These are phyloP conservation scores for Suhomyces terraborum DNA, from an alignment of 1,139 yeast species.

Conservation along the genomic window DNA sequence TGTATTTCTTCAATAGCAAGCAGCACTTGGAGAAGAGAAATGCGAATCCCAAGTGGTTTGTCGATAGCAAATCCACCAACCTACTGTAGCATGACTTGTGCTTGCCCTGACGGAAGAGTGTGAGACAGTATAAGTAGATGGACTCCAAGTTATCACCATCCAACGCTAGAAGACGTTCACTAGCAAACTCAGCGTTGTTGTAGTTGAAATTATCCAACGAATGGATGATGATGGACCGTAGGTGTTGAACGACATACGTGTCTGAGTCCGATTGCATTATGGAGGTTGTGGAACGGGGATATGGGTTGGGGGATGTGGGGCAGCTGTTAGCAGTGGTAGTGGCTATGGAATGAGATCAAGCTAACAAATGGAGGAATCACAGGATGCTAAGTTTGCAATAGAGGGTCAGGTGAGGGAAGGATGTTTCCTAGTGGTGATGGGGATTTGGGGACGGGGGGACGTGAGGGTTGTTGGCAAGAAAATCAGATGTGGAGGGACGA, in stretches of 20 bases:
- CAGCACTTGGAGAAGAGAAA: constrained; percentile 71
- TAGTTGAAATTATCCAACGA: constrained; percentile 71
- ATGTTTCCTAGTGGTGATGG: background rate
- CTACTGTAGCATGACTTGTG: constrained; percentile 61
- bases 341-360: background rate
- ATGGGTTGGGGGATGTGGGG: too few species aligned
- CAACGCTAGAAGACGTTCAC: constrained; percentile 69
- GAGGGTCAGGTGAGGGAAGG: too few species aligned
- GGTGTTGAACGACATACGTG: constrained; percentile 38
- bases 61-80: constrained; percentile 34
- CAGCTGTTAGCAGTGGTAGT: background rate
- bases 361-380: too few species aligned
- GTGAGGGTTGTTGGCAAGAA: background rate
- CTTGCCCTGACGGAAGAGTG: constrained; percentile 55
- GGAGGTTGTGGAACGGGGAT: background rate
- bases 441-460: background rate
- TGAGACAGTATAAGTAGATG: constrained; percentile 63
- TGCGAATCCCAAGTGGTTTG: constrained; percentile 67
- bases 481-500: background rate
- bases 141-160: constrained; percentile 54
- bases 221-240: constrained; percentile 62
- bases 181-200: constrained; percentile 76
- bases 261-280: constrained; percentile 9
- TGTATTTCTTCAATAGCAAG: constrained; percentile 52
- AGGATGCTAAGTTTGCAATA: too few species aligned